Conservation (phyloP, 306 rosid genomes). For the Luffa acutangula region DNA sequence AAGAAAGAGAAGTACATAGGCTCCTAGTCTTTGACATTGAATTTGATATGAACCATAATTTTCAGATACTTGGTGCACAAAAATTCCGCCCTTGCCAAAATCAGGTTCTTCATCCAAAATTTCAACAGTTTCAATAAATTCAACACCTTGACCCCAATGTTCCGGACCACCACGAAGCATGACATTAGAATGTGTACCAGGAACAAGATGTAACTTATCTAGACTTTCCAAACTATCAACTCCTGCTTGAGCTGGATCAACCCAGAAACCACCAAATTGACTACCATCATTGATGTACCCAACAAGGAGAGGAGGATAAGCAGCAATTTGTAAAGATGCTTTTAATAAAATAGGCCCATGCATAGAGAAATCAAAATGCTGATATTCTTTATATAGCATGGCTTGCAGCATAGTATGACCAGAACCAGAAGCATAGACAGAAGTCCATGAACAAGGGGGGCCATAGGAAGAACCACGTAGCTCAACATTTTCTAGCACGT, state of each 20-base stretch:
- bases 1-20: constrained; percentile 47
- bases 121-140: constrained; percentile 33
- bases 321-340: constrained; percentile 56
- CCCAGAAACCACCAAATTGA: constrained; percentile 85
- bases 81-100: constrained; percentile 33
- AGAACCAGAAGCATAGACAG: constrained; percentile 60
- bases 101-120: constrained; percentile 34
- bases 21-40: constrained; percentile 56
- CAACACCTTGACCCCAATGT: constrained; percentile 50
- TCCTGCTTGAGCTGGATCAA: constrained; percentile 49
- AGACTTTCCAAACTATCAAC: constrained; percentile 32
- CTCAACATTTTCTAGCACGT: constrained; percentile 25
- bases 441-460: constrained; percentile 68
- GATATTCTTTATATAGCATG: constrained; percentile 50
- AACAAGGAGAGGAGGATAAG: constrained; percentile 58
- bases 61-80: constrained; percentile 44
- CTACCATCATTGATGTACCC: constrained; percentile 76
- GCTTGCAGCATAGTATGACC: constrained; percentile 75
- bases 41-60: constrained; percentile 46
- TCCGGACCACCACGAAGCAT: constrained; percentile 80
- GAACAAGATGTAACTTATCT: constrained; percentile 62
- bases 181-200: constrained; percentile 60
- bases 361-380: constrained; percentile 28
- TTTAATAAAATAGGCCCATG: constrained; percentile 55
- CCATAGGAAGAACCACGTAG: constrained; percentile 31